Evolutionary conservation across 345 rosid species (phyloP).

Genomic region (Barbarea vulgaris): DNA sequence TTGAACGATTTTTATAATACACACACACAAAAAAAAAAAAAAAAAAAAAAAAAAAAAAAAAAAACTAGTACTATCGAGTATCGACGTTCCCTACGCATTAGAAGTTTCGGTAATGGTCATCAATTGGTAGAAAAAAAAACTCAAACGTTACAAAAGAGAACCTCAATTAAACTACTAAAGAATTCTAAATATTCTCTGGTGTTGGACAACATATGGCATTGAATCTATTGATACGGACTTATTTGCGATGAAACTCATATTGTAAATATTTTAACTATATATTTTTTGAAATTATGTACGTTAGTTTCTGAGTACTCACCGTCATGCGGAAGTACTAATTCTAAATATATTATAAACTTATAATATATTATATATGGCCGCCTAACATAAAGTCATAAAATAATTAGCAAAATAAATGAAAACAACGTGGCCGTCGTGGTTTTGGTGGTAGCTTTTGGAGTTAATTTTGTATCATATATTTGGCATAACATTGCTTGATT

Average conservation of each 20-base stretch:
- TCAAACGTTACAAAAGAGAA: neutral
- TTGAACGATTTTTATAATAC: neutral
- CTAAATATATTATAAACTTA: neutral
- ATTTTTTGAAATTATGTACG: neutral
- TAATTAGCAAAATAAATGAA: neutral
- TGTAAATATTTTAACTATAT: neutral
- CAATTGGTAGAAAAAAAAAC: neutral
- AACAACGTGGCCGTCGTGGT: conserved; percentile 18
- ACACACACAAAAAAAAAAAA: too few species aligned
- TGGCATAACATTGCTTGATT: conserved; percentile 9
- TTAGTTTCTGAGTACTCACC: neutral
- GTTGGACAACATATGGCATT: neutral
- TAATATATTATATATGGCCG: neutral
- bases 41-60: too few species aligned
- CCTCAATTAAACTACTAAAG: neutral
- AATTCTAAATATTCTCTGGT: neutral
- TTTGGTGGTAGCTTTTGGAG: conserved; percentile 3
- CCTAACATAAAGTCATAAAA: neutral
- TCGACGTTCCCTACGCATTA: neutral
- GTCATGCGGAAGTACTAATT: neutral
- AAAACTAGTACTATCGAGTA: neutral
- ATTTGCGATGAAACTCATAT: neutral
- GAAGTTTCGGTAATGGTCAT: neutral
- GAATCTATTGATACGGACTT: neutral
- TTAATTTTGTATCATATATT: neutral